Evolutionary conservation across 352 stramenopile genomes (phyloP), one percentile per base, ranked within the genome.

Genomic region (Globisporangium abappressorium): DNA sequence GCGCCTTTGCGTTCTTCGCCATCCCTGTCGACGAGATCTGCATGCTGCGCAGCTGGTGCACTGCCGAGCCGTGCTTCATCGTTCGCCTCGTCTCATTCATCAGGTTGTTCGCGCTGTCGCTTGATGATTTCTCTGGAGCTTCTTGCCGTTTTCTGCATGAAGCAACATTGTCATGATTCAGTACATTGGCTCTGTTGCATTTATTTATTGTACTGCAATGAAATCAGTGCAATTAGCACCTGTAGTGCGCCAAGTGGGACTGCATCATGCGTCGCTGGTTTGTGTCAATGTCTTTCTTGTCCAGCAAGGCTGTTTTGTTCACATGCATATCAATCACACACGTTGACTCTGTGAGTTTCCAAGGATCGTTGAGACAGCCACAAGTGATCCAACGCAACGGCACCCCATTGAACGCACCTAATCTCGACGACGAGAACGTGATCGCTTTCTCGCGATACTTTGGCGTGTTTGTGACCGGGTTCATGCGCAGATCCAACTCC

Each of bases 191-290:
- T 49, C 15, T 49, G 18, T 18, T 49, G 41, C 18, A 11, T 41
- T 41, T 9, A 11, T 41, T 41, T 9, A 1, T 12, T 41, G 34
- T 9, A 41, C 30, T 33, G 9, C 41, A 20, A 49, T 49, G 41
- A 6, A 5, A 49, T 22, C 14, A 8, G 18, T 22, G 41, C 12
- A 46, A 1, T 6, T 49, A 22, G 41, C n/a, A 84, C 81, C 79
- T 80, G 77, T 82, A 89, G 78, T 91, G 85, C 0, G 84, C 86
- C 14, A 90, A 64, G 54, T 94, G 84, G 2, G 79, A 84, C 68
- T 94, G 84, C 84, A 93, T 93, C 82, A 91, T 91, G 18, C 82
- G 78, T 0, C 82, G 78, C 66, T 92, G 84, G 33, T 90, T 92
- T 9, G 76, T 67, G 55, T 92, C 78, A 22, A 94, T 75, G 36